Evolutionary conservation across 192 early-diverging fungal species (phyloP).

Genomic region (Backusella mclennaniae): DNA sequence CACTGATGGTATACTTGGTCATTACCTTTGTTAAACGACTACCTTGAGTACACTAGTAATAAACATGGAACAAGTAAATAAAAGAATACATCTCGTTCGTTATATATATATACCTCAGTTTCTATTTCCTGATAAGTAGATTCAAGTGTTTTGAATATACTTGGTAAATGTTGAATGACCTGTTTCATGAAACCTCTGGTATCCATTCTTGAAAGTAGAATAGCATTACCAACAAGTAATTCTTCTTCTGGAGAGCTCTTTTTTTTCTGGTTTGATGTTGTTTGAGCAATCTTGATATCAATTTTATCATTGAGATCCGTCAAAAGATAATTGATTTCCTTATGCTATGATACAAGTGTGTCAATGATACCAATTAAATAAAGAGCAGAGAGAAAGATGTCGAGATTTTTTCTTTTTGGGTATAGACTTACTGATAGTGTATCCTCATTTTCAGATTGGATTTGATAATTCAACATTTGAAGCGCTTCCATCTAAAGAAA

Average conservation of each 20-base stretch:
- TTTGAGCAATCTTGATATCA: conserved; percentile 37
- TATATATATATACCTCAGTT: conserved; percentile 2
- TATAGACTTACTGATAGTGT: conserved; percentile 8
- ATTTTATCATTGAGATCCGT: conserved; percentile 48
- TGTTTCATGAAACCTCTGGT: conserved; percentile 36
- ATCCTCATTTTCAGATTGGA: not conserved
- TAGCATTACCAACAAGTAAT: conserved; percentile 15
- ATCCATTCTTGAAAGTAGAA: conserved; percentile 35
- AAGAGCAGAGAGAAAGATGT: not conserved
- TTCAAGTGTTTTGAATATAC: conserved; percentile 21
- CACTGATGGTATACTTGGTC: not conserved
- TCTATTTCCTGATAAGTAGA: not conserved
- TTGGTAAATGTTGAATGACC: conserved; percentile 20
- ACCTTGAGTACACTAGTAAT: conserved; percentile 13
- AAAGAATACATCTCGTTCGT: not conserved
- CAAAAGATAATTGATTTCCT: conserved; percentile 44
- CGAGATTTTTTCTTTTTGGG: not conserved
- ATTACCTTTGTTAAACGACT: conserved; percentile 21
- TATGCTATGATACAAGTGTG: conserved; percentile 9
- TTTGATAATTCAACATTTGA: not conserved
- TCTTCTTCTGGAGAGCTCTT: conserved; percentile 5
- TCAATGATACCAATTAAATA: not conserved
- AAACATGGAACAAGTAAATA: not conserved
- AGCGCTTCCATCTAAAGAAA: not conserved
- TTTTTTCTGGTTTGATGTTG: conserved; percentile 35